These are phyloP conservation scores for Phytophthora hybrid DNA, from an alignment of 352 stramenopile genomes.

Conservation along the genomic window DNA sequence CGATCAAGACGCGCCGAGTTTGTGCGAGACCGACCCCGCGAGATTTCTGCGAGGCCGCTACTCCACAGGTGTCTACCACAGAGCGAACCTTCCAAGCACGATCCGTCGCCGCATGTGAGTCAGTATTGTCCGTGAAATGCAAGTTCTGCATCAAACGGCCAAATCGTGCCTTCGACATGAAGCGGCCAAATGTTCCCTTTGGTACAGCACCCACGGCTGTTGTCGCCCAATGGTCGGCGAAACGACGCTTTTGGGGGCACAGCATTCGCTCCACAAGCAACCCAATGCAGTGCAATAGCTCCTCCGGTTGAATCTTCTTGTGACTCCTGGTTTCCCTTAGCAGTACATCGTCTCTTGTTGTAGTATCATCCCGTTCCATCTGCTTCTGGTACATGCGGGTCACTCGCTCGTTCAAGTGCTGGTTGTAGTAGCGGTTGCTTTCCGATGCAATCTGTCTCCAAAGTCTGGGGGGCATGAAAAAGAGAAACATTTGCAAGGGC, in stretches of 20 bases:
- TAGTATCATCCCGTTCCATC: not conserved
- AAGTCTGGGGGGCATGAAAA: no score
- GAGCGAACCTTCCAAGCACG: slow-evolving; percentile 22
- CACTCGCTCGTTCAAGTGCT: no score
- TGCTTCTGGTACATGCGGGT: no score
- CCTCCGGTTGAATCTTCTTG: not conserved
- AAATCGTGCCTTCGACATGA: slow-evolving; percentile 22
- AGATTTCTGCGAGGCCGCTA: no score
- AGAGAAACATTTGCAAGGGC: no score
- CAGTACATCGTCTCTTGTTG: not conserved
- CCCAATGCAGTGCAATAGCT: not conserved
- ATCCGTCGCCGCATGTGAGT: slow-evolving; percentile 1
- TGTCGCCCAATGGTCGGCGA: slow-evolving; percentile 15
- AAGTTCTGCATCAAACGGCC: slow-evolving; percentile 23
- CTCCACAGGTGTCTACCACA: slow-evolving; percentile 13
- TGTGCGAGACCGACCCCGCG: no score
- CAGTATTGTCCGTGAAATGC: slow-evolving; percentile 13
- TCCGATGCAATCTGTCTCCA: no score
- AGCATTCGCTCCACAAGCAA: not conserved
- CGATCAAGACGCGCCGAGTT: no score
- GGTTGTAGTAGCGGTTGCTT: no score
- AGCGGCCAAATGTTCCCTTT: slow-evolving; percentile 17
- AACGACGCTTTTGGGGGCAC: not conserved
- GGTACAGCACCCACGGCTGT: slow-evolving; percentile 6
- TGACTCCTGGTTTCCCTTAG: not conserved